phyloP scores from a whole-genome alignment of 2,329 filamentous ascomycete genomes.

The Trichophyton mentagrophytes region DNA sequence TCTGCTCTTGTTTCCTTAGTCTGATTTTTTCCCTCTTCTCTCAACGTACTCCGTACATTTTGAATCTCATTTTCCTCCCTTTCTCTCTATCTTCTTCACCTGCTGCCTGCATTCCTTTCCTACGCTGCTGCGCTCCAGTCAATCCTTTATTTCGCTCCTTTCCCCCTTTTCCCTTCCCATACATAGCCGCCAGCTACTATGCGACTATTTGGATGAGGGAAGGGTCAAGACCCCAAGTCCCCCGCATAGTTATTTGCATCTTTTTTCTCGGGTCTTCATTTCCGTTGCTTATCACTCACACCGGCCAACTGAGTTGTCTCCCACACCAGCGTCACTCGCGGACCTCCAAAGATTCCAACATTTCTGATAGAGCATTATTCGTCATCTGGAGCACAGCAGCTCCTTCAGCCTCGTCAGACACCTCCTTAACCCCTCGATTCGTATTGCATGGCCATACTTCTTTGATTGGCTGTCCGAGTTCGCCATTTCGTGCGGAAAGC shows the following conservation, averaged over 20 bases:
- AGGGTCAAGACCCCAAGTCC: neutral
- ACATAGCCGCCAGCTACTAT: neutral
- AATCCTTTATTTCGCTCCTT: neutral
- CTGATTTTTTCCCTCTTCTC: neutral
- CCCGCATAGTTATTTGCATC: neutral
- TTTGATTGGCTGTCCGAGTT: neutral
- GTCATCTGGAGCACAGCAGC: neutral
- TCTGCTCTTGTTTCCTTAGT: constrained; percentile 4
- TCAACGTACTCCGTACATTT: neutral
- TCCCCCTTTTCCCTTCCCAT: neutral
- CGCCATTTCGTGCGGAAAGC: neutral
- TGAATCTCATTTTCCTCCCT: neutral
- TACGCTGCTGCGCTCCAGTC: neutral
- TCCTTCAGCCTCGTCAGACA: constrained; percentile 6
- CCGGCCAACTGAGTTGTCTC: neutral
- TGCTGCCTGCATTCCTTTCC: neutral
- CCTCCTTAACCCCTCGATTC: neutral
- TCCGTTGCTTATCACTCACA: neutral
- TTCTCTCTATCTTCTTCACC: neutral
- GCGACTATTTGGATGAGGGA: neutral
- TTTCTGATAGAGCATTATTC: neutral
- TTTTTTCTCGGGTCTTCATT: neutral
- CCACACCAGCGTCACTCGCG: neutral
- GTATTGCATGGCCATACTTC: neutral
- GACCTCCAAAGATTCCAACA: neutral